Evolutionary conservation across 257 asterid genomes (phyloP), one percentile per base, ranked within the genome.

Genomic region (Solanum arcanum): DNA sequence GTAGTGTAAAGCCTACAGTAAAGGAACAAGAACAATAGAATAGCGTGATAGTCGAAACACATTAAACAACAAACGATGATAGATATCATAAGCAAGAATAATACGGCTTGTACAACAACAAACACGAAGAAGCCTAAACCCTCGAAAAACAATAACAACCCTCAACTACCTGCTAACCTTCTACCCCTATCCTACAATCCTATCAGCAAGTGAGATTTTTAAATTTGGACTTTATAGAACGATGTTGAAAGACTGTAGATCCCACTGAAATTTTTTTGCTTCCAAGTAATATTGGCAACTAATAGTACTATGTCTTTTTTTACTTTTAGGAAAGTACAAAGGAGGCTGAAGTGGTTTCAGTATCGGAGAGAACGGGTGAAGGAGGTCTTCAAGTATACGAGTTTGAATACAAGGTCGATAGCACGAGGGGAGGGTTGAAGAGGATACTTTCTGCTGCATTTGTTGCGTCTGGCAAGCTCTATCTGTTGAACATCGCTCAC

Each of bases 371-470:
- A 91, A 73, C 83, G 7, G 94, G 95, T 27, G 56, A 85, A 18
- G 92, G 74, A 77, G 98, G 98, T 35, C 89, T 93, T 88, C 95
- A 90, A 92, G 97, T 97, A 42, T 97, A 94, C 27, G 99, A 97
- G 92, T 91, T 97, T 89, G 99, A 97, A 87, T 97, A 97, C 93
- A 94, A 87, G 90, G 85, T 97, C 29, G 99, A 97, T 88, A 97
- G 99, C 93, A 92, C 94, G 27, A 90, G 98, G 78, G 98, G 98
- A 83, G 99, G 98, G 84, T 90, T 87, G 90, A 97, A 97, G 93
- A 93, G 98, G 91, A 93, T 97, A 9, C 93, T 97, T 89, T 90
- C 98, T 80, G 98, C 98, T 84, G 98, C 99, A 52, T 95, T 97
- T 86, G 98, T 93, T 70, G 84, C 92, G 5, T 93, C 98, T 16